Evolutionary conservation across 306 rosid species (phyloP).

Genomic region (Prunus mira): DNA sequence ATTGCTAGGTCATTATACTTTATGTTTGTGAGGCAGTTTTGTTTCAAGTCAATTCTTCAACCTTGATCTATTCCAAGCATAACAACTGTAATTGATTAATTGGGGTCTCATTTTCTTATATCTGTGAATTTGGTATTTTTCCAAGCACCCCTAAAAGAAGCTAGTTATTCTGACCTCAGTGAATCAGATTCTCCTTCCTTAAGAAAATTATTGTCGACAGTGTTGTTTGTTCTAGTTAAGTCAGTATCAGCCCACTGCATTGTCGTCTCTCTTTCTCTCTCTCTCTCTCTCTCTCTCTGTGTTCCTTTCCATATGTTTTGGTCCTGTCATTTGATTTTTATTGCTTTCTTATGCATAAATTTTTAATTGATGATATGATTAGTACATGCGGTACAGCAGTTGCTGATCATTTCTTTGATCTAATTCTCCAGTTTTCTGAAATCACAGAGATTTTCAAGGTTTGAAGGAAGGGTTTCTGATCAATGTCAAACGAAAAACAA

Average conservation of each 20-base stretch:
- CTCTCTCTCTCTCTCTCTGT: too few species aligned
- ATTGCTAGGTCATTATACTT: background rate
- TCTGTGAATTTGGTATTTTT: background rate
- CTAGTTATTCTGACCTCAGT: background rate
- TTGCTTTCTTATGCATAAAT: background rate
- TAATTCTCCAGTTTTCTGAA: background rate
- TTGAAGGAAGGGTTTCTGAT: constrained; percentile 11
- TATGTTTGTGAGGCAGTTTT: background rate
- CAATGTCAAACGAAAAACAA: constrained; percentile 22
- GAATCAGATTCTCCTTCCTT: constrained; percentile 1
- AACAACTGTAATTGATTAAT: background rate
- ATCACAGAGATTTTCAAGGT: constrained; percentile 15
- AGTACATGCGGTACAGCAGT: background rate
- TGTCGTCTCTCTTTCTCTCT: background rate
- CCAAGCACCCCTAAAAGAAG: background rate
- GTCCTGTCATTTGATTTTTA: background rate
- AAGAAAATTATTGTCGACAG: background rate
- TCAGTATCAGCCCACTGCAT: background rate
- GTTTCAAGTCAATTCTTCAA: background rate
- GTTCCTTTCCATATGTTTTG: too few species aligned
- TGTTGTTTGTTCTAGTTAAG: background rate
- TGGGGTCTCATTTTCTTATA: background rate
- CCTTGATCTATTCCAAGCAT: background rate
- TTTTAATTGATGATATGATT: background rate
- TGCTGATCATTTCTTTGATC: constrained; percentile 15